Base-by-base conservation (phyloP, 768 basidiomycete species). In the Boletus subparvulus region DNA sequence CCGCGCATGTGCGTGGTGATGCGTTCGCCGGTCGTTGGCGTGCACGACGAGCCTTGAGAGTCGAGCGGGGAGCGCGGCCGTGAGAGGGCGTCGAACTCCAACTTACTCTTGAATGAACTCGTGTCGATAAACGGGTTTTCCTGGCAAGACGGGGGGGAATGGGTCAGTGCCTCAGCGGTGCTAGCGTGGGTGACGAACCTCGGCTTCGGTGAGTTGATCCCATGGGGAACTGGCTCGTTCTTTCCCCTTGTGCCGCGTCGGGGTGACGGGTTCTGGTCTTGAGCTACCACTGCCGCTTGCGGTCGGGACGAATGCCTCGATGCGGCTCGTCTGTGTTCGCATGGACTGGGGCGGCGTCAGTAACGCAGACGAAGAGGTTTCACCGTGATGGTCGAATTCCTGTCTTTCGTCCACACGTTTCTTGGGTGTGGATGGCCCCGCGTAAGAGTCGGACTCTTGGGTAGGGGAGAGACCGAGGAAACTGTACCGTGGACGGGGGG, bases 241-340 rank as follows among this genome's bases (percentile, higher is more conserved):
- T 43, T 73, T 71, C 11, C 69, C 70, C 50, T 67, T 72, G 47
- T 19, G 26, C 36, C 58, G 56, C 10, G 69, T 70, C 3, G 64
- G 68, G 21, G 62, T 70, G 46, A 45, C 43, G 2, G 61, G 65
- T 12, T 59, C 55, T 3, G 54, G 58, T 35, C 41, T 54, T 1
- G 42, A 24, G 19, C 10, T 44, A 4, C 37, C 13, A 19, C 40
- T 50, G 42, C 48, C 16, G 12, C 42, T 46, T 0, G n/a, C 28
- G 1, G 16, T 35, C 4, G 17, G 8, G 7, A 4, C 3, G 19
- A n/a, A 33, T 17, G 32, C 11, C 13, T 58, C 52, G 3, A 16
- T 11, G 19, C 28, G 51, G 37, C 26, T 26, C 26, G 26, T 26
- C 26, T 26, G 26, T 14, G 35, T 0, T 16, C 32, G 52, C 6